These are phyloP conservation scores for Zygosaccharomyces gambellarensis DNA, from an alignment of 805 yeast species.

Conservation along the genomic window DNA sequence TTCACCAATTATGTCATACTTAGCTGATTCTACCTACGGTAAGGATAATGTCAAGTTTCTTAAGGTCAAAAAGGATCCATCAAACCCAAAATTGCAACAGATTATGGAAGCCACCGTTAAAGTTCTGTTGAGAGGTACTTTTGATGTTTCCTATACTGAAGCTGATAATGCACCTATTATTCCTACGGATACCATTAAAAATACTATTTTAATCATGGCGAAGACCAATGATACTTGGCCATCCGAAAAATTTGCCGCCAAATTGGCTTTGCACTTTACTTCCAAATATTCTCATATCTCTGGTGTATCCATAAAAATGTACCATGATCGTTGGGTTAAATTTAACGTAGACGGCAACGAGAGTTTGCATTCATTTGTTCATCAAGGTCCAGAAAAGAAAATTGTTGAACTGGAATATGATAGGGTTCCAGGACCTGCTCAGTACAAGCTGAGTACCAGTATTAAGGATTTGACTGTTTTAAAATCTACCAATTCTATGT, in stretches of 20 bases:
- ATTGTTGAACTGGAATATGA: constrained; percentile 49
- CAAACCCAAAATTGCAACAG: constrained; percentile 69
- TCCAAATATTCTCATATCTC: constrained; percentile 71
- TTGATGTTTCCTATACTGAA: constrained; percentile 75
- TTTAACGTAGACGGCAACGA: constrained; percentile 65
- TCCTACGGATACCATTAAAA: constrained; percentile 91
- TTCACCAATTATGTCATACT: constrained; percentile 13
- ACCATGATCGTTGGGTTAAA: constrained; percentile 78
- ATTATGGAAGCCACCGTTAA: constrained; percentile 81
- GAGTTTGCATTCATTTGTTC: constrained; percentile 79
- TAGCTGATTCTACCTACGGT: constrained; percentile 67
- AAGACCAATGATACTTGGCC: constrained; percentile 84
- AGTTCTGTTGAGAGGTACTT: constrained; percentile 69
- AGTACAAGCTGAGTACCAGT: constrained; percentile 57
- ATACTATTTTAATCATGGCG: constrained; percentile 80
- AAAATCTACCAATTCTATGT: constrained; percentile 90
- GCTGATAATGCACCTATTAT: constrained; percentile 89
- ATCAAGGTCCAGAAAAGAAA: constrained; percentile 80
- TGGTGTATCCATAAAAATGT: constrained; percentile 61
- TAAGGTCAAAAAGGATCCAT: constrained; percentile 76
- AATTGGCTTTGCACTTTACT: constrained; percentile 75
- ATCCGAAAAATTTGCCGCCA: constrained; percentile 84
- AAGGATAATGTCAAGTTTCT: constrained; percentile 89
- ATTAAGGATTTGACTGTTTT: constrained; percentile 76
- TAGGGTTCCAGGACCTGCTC: constrained; percentile 43